phyloP scores from a whole-genome alignment of 495 filamentous ascomycete species.

The Extremus antarcticus region DNA sequence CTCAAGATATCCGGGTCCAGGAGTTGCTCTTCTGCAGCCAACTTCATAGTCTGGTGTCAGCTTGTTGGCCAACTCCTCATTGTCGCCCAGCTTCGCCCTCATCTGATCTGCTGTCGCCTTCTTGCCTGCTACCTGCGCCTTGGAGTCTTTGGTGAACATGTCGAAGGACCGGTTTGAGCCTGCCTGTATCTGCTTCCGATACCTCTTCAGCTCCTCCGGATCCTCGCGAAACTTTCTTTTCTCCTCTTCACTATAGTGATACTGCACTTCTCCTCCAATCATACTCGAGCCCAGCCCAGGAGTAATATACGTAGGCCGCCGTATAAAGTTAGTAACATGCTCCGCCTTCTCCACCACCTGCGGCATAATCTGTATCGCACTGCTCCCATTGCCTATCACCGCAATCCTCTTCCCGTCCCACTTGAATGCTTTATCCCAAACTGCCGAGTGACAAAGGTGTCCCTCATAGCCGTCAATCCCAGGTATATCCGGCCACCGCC shows the following conservation, averaged over 20 bases:
- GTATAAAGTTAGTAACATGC: constrained; percentile 23
- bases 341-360: constrained; percentile 21
- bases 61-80: constrained; percentile 24
- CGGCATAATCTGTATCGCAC: constrained; percentile 31
- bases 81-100: constrained; percentile 19
- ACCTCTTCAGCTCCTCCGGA: constrained; percentile 12
- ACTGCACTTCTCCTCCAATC: constrained; percentile 20
- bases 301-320: constrained; percentile 29
- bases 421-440: constrained; percentile 27
- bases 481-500: constrained; percentile 27
- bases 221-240: constrained; percentile 15
- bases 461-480: constrained; percentile 26
- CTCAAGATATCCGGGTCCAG: constrained; percentile 30
- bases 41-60: constrained; percentile 26
- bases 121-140: constrained; percentile 19
- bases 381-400: constrained; percentile 27
- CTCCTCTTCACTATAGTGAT: constrained; percentile 12
- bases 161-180: constrained; percentile 1
- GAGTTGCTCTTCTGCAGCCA: constrained; percentile 28
- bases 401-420: constrained; percentile 28
- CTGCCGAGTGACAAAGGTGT: constrained; percentile 27
- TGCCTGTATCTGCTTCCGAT: constrained; percentile 8
- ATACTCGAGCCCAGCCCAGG: constrained; percentile 20
- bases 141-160: constrained; percentile 11
- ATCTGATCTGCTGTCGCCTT: constrained; percentile 25